A percentile compares a stretch with the other conserved stretches of the same genome.
phyloP scores from a whole-genome alignment of 768 basidiomycete genomes.

The Suillus brevipes region DNA sequence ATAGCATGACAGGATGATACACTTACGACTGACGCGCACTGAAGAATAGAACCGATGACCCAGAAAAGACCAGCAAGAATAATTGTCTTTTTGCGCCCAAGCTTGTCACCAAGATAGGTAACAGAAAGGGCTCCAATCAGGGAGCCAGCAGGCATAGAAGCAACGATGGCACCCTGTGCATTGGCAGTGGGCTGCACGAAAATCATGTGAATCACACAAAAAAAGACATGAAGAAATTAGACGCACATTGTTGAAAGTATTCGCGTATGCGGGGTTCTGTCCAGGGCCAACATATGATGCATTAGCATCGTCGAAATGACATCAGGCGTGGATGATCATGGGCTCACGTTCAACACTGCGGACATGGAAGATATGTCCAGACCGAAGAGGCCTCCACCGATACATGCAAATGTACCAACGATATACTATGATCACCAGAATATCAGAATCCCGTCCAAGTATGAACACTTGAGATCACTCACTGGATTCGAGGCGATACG shows the following conservation, averaged over 20 bases:
- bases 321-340: neutral
- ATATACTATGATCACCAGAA: constrained; percentile 56
- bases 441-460: neutral
- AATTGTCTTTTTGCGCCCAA: constrained; percentile 68
- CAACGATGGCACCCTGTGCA: constrained; percentile 74
- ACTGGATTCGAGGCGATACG: constrained; percentile 62
- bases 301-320: neutral
- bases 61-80: constrained; percentile 69
- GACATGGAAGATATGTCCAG: constrained; percentile 85
- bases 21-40: constrained; percentile 55
- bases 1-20: neutral
- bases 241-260: constrained; percentile 28
- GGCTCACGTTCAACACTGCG: constrained; percentile 59
- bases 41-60: constrained; percentile 72
- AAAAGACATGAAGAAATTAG: neutral
- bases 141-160: constrained; percentile 74
- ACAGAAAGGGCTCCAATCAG: constrained; percentile 66
- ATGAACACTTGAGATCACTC: constrained; percentile 14
- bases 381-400: constrained; percentile 78
- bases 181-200: constrained; percentile 44
- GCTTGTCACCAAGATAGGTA: constrained; percentile 58
- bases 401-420: constrained; percentile 80
- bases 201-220: constrained; percentile 7
- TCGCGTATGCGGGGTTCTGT: constrained; percentile 30
- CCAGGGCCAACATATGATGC: neutral